Percentiles rank a stretch among this genome's conserved stretches.
phyloP scores from a whole-genome alignment of 202 grass and related monocot species.

The Panicum virgatum region DNA sequence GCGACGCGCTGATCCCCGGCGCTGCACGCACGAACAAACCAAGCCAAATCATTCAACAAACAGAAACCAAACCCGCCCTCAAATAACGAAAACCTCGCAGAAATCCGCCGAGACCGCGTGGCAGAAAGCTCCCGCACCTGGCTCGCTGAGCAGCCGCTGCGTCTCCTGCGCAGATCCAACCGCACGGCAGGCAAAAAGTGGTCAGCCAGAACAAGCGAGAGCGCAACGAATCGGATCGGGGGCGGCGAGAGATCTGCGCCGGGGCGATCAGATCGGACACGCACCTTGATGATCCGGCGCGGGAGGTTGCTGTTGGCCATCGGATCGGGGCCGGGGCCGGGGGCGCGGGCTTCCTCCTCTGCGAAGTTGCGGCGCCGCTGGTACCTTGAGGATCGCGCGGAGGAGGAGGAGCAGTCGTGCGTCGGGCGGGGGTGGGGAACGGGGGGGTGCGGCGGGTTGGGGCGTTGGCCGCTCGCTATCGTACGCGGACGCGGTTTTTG shows the following conservation, averaged over 20 bases:
- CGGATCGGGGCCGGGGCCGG: conserved; percentile 43
- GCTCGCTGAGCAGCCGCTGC: conserved; percentile 93
- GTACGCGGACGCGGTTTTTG: conserved; percentile 23
- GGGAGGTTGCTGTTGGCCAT: conserved; percentile 99
- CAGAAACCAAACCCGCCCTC: neutral
- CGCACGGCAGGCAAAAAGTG: conserved; percentile 11
- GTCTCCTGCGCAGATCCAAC: conserved; percentile 85
- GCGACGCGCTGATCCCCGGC: conserved; percentile 93
- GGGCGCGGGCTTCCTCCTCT: conserved; percentile 37
- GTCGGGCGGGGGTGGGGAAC: conserved; percentile 36
- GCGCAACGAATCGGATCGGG: neutral
- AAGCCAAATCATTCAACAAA: conserved; percentile 16
- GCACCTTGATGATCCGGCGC: conserved; percentile 95
- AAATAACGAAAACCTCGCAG: neutral
- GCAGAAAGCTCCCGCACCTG: conserved; percentile 47
- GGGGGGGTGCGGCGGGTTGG: neutral
- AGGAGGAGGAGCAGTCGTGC: conserved; percentile 19
- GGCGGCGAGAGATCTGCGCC: conserved; percentile 43
- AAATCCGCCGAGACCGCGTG: conserved; percentile 19
- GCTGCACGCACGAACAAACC: conserved; percentile 49
- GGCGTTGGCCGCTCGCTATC: conserved; percentile 22
- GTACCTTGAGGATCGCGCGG: conserved; percentile 26
- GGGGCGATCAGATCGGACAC: conserved; percentile 22
- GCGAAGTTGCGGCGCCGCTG: conserved; percentile 30
- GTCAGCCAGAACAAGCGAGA: neutral